Base-by-base conservation (phyloP, 805 yeast species). In the Ogataea ramenticola region DNA sequence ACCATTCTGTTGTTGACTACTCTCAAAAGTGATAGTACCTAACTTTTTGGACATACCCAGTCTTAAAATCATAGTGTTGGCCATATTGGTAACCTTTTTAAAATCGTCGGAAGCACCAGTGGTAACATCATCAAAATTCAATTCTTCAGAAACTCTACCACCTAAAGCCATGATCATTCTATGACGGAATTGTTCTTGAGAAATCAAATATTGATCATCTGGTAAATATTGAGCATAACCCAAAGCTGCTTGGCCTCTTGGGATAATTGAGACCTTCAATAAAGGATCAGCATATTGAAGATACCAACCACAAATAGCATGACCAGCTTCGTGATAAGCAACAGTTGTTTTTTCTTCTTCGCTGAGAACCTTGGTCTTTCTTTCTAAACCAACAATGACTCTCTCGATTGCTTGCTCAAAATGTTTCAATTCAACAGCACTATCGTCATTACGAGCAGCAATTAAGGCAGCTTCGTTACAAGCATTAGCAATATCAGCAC, bases 181-280 rank as follows among this genome's bases (percentile, higher is more conserved):
- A 63, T 90, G 91, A 52, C 65, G 64, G 55, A 85, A 77, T 60
- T 90, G 93, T 56, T 82, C 82, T 39, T 81, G 79, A 27, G 88
- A 77, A 45, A 86, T 74, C 54, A 89, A 72, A 51, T 85, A 86
- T 55, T 83, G 84, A 62, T 90, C 97, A 26, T 89, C 86, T 16
- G 97, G 97, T 49, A 90, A 71, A 58, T 89, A 86, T 64, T 90
- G 96, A 3, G 97, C 96, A 62, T 90, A 89, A n/a, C 97, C 97
- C 44, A 89, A 70, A 14, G 96, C 96, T 41, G 96, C 96, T 63
- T 85, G 86, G 20, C 96, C 96, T 64, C 96, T 79, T 45, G 97
- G 97, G 49, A 89, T 86, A 53, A 89, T 89, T 19, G 95, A 84
- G n/a, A 89, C 96, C 64, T 89, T 89, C 46, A 90, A 75, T 47